Evolutionary conservation across 2,329 filamentous ascomycete genomes (phyloP).

Genomic region (Metarhizium album): DNA sequence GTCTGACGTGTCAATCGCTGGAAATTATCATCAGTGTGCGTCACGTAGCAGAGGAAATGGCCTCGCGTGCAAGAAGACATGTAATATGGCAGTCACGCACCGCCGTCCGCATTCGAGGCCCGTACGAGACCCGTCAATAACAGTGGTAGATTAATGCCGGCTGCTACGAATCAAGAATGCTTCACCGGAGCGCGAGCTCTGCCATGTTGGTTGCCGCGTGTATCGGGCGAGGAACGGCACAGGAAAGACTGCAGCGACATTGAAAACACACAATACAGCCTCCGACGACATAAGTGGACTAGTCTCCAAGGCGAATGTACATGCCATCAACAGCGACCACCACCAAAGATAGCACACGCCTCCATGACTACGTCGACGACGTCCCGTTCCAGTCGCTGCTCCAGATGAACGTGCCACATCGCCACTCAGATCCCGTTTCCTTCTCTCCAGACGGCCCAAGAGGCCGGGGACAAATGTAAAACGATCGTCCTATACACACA

Average conservation of each 20-base stretch:
- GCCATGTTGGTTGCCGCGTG: too few species aligned
- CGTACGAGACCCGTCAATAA: too few species aligned
- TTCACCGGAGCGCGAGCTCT: too few species aligned
- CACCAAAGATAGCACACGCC: not conserved
- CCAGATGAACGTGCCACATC: slow-evolving; percentile 76
- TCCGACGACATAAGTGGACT: not conserved
- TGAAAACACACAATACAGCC: not conserved
- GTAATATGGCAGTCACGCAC: too few species aligned
- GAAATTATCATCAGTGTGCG: too few species aligned
- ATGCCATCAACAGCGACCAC: not conserved
- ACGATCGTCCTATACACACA: slow-evolving; percentile 39
- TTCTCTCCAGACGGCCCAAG: slow-evolving; percentile 78
- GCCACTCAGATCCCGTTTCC: slow-evolving; percentile 76
- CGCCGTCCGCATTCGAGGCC: too few species aligned
- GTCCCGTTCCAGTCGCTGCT: slow-evolving; percentile 44
- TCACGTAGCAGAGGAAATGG: too few species aligned
- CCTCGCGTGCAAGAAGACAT: too few species aligned
- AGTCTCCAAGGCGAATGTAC: not conserved
- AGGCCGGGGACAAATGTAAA: slow-evolving; percentile 58
- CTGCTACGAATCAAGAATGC: too few species aligned
- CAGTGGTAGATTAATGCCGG: too few species aligned
- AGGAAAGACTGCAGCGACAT: not conserved
- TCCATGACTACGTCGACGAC: not conserved
- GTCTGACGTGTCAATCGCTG: too few species aligned
- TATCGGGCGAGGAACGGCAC: too few species aligned